Evolutionary conservation across 2,329 filamentous ascomycete genomes (phyloP).

Genomic region (Talaromyces rugulosus): DNA sequence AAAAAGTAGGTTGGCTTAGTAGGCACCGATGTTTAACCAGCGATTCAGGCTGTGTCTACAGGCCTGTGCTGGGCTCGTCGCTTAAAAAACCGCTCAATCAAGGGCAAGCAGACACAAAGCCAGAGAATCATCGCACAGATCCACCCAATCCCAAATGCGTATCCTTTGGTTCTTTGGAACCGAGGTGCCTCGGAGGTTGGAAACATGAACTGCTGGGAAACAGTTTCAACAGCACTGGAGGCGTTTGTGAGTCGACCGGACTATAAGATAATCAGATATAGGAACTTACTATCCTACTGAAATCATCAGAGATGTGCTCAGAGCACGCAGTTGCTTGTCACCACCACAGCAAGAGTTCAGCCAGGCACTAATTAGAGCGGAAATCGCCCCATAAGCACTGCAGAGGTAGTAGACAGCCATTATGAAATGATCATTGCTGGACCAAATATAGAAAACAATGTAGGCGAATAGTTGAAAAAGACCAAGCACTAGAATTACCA

Average conservation of each 20-base stretch:
- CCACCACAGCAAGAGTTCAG: conserved; percentile 5
- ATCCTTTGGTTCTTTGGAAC: conserved; percentile 1
- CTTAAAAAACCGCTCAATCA: too few relatives aligned
- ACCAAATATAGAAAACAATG: conserved; percentile 2
- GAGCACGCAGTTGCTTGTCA: conserved; percentile 8
- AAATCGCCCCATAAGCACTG: conserved; percentile 1
- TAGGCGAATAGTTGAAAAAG: not conserved
- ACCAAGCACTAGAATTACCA: not conserved
- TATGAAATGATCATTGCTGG: not conserved
- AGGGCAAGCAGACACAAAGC: too few relatives aligned
- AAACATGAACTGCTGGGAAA: conserved; percentile 2
- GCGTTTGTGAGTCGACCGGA: too few relatives aligned
- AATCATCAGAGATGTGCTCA: conserved; percentile 6
- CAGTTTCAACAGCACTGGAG: not conserved
- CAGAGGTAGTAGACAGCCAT: conserved; percentile 6
- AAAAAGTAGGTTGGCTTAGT: too few relatives aligned
- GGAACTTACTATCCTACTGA: not conserved
- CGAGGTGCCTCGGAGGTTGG: conserved; percentile 1
- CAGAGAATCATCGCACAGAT: too few relatives aligned
- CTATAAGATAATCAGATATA: too few relatives aligned
- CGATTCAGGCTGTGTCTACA: too few relatives aligned
- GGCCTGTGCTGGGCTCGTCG: too few relatives aligned
- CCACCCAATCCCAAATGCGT: not conserved
- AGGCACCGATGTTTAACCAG: too few relatives aligned
- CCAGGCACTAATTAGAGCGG: not conserved